phyloP scores from a whole-genome alignment of 2,329 filamentous ascomycete genomes.

The Monosporascus sp. region DNA sequence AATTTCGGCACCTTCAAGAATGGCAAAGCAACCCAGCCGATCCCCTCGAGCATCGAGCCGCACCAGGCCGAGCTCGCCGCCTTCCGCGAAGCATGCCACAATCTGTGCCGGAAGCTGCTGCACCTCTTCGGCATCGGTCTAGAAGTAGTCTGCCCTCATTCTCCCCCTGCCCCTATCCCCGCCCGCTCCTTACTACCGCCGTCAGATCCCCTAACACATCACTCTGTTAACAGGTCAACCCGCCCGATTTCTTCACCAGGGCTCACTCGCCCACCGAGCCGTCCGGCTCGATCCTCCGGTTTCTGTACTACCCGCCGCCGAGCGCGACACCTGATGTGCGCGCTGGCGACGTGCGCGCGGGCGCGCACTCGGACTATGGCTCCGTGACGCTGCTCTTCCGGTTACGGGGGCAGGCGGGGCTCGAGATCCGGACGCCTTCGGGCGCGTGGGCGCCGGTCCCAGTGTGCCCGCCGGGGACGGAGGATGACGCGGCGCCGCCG shows the following conservation, averaged over 20 bases:
- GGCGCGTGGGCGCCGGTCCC: slow-evolving; percentile 58
- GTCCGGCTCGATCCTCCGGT: slow-evolving; percentile 58
- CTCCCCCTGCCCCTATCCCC: slow-evolving; percentile 1
- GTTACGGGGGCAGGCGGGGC: slow-evolving; percentile 73
- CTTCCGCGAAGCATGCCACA: slow-evolving; percentile 68
- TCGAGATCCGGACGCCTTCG: slow-evolving; percentile 68
- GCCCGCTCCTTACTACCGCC: neutral
- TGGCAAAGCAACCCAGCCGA: slow-evolving; percentile 67
- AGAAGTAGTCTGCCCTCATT: slow-evolving; percentile 37
- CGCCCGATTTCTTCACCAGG: slow-evolving; percentile 47
- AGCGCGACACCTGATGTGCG: slow-evolving; percentile 36
- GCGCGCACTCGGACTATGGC: slow-evolving; percentile 86
- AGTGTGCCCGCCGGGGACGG: slow-evolving; percentile 57
- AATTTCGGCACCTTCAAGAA: slow-evolving; percentile 78
- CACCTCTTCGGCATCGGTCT: slow-evolving; percentile 74
- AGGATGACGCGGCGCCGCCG: slow-evolving; percentile 56
- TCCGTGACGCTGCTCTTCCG: slow-evolving; percentile 76
- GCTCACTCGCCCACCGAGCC: slow-evolving; percentile 42
- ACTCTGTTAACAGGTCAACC: slow-evolving; percentile 30
- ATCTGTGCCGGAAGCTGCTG: slow-evolving; percentile 67
- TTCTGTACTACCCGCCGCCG: slow-evolving; percentile 66
- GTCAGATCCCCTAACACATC: slow-evolving; percentile 1
- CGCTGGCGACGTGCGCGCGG: slow-evolving; percentile 68
- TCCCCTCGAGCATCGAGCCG: slow-evolving; percentile 58
- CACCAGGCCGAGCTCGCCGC: slow-evolving; percentile 56